Percentiles rank a stretch among this genome's conserved stretches.
Conservation (phyloP, 768 basidiomycete genomes). For the Cantharellus anzutake region DNA sequence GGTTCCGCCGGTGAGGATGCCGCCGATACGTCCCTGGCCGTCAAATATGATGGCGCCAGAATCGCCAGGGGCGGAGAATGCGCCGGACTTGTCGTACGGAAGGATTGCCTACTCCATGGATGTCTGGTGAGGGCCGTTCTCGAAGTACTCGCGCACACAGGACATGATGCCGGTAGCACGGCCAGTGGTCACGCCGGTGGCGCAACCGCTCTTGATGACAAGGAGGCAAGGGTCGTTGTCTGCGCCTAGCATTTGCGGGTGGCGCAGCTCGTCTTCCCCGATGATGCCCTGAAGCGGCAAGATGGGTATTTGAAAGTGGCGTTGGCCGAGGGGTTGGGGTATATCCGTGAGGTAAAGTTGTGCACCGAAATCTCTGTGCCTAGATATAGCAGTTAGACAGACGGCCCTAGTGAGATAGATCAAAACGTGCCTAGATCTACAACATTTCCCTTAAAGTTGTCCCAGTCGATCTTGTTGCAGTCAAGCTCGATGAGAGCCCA, state of each 20-base stretch:
- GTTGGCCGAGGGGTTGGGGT: constrained; percentile 11
- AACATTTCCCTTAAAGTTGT: constrained; percentile 9
- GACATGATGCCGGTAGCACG: constrained; percentile 20
- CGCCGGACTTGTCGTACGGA: constrained; percentile 15
- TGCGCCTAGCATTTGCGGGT: constrained; percentile 17
- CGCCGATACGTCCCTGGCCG: constrained; percentile 18
- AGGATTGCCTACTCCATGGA: constrained; percentile 18
- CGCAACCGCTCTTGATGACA: constrained; percentile 21
- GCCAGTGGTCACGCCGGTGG: constrained; percentile 22
- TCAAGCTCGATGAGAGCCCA: constrained; percentile 12
- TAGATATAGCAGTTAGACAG: constrained; percentile 14
- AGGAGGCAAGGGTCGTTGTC: constrained; percentile 16
- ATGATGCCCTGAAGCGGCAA: constrained; percentile 16
- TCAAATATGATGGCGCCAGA: constrained; percentile 21
- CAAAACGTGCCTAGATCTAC: constrained; percentile 16
- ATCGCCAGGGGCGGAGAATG: constrained; percentile 21
- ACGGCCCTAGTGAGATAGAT: constrained; percentile 1
- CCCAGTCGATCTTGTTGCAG: constrained; percentile 5
- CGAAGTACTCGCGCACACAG: constrained; percentile 10
- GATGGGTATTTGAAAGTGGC: constrained; percentile 17
- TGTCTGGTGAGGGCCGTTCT: constrained; percentile 5
- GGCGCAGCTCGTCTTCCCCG: constrained; percentile 12
- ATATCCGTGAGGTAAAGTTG: constrained; percentile 16
- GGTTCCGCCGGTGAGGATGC: constrained; percentile 20
- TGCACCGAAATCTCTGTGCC: constrained; percentile 12